These are phyloP conservation scores for Hondaea fermentalgiana DNA, from an alignment of 108 stramenopile genomes.

Conservation along the genomic window DNA sequence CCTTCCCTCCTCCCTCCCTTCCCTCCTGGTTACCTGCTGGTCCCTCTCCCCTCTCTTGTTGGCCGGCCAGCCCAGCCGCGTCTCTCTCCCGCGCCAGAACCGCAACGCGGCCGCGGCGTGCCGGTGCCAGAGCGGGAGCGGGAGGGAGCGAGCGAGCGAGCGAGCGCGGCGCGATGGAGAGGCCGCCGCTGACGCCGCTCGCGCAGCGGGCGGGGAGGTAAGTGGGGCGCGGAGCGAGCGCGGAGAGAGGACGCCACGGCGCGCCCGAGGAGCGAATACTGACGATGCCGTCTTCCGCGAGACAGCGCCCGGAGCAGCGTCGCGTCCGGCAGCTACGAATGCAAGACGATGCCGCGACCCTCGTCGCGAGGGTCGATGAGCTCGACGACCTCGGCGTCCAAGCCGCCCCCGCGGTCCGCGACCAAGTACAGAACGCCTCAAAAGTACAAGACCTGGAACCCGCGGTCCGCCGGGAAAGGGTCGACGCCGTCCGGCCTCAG, in stretches of 20 bases:
- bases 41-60: too few species aligned
- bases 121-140: too few species aligned
- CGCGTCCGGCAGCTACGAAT: neutral
- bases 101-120: too few species aligned
- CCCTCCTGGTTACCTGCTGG: too few species aligned
- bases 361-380: neutral
- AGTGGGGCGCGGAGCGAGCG: neutral
- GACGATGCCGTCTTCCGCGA: neutral
- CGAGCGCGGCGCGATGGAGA: neutral
- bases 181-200: neutral
- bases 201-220: neutral
- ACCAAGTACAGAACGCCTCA: neutral
- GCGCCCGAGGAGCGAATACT: neutral
- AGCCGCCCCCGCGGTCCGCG: neutral
- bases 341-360: neutral
- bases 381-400: neutral
- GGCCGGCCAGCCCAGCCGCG: too few species aligned
- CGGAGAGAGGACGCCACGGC: neutral
- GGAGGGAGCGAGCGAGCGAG: too few species aligned
- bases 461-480: neutral
- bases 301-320: neutral
- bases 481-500: neutral
- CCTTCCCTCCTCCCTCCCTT: too few species aligned
- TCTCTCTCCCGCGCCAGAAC: too few species aligned
- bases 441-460: conserved; percentile 7